Base-by-base conservation (phyloP, 2,329 filamentous ascomycete genomes). In the Cercospora janseana region DNA sequence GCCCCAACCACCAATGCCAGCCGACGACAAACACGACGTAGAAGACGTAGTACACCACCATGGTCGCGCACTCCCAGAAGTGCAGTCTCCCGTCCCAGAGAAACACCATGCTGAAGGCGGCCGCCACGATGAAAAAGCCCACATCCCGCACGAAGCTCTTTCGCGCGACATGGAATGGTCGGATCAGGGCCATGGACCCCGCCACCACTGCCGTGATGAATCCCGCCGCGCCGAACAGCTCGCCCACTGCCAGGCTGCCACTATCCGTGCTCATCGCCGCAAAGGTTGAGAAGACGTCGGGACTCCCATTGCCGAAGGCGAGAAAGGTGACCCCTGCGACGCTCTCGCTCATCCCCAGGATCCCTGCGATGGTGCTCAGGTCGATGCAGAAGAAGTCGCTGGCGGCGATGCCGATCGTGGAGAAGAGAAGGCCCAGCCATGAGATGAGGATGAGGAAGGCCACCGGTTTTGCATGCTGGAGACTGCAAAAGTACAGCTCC, bases 311-410 rank as follows among this genome's bases (percentile, higher is more conserved):
- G 58, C 93, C 93, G 70, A 98, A 94, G 6, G 93, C 93, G 45
- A 98, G 74, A 63, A 98, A 95, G 0, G 93, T 98, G 21, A 98
- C 94, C 27, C 93, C 93, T 0, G 93, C 90, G 70, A 98, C 79
- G 68, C 89, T 97, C 74, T 98, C 91, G 69, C 91, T 96, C 75
- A 98, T 85, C 15, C 92, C 91, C 21, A 97, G 77, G 45, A 96
- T 82, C 49, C 79, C 85, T 16, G 93, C 85, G 61, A 98, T 93
- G 9, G 93, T 97, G 69, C 88, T 93, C 26, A 98, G 79, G 66
- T 98, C 95, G 72, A 97, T 83, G 71, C 91, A 97, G 72, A 98
- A 93, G 75, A 98, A 98, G 72, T 98, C 93, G 70, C 90, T 96
- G 16, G 93, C 93, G 10, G 93, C 93, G 57, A 98, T 96, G 52